These are phyloP conservation scores for Cryptosporidium tyzzeri DNA, from an alignment of 169 alveolate genomes.

Conservation along the genomic window DNA sequence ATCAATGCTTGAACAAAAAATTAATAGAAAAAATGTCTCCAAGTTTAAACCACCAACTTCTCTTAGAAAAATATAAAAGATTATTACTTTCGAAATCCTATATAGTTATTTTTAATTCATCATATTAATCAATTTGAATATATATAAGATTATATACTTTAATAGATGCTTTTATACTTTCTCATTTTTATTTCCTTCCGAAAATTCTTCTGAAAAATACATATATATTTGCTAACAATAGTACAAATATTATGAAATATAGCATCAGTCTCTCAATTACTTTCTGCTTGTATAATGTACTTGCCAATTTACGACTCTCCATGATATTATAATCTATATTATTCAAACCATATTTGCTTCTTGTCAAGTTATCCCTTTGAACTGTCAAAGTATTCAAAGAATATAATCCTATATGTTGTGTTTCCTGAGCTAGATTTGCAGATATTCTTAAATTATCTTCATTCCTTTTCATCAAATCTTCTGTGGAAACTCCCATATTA, in stretches of 20 bases:
- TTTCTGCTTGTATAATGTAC: slow-evolving; percentile 53
- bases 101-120: neutral
- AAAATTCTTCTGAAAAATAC: slow-evolving; percentile 33
- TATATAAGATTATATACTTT: neutral
- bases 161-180: neutral
- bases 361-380: slow-evolving; percentile 67
- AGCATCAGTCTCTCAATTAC: slow-evolving; percentile 46
- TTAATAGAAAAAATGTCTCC: slow-evolving; percentile 6
- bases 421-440: slow-evolving; percentile 66
- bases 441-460: slow-evolving; percentile 60
- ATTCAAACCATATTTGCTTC: slow-evolving; percentile 61
- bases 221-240: slow-evolving; percentile 54
- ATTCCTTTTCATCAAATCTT: slow-evolving; percentile 48
- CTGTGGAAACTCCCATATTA: slow-evolving; percentile 47
- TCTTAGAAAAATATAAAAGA: neutral
- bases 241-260: slow-evolving; percentile 34
- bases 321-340: slow-evolving; percentile 53
- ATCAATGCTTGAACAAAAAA: slow-evolving; percentile 31
- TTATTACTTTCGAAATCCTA: neutral
- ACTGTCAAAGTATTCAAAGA: slow-evolving; percentile 62
- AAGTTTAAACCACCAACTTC: slow-evolving; percentile 52
- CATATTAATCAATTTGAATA: neutral
- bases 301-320: slow-evolving; percentile 71
- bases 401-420: slow-evolving; percentile 46
- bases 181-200: neutral